Evolutionary conservation across 169 alveolate species (phyloP).

Genomic region (Cryptosporidium baileyi): DNA sequence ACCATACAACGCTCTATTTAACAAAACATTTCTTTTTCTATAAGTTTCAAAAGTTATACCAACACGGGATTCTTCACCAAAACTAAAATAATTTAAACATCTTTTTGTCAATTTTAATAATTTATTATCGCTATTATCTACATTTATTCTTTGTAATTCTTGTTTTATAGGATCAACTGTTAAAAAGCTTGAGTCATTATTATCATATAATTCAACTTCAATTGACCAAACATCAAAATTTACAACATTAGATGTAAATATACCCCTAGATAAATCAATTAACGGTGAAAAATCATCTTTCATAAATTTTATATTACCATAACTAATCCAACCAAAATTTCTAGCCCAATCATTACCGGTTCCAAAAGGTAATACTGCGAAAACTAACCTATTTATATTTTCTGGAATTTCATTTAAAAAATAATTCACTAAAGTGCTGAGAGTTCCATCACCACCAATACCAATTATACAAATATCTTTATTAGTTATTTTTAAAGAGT

Average conservation of each 20-base stretch:
- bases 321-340: conserved; percentile 62
- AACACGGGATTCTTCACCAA: conserved; percentile 63
- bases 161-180: conserved; percentile 31
- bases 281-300: conserved; percentile 53
- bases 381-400: background rate
- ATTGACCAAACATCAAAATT: conserved; percentile 34
- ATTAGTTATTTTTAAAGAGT: conserved; percentile 28
- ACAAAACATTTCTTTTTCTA: conserved; percentile 42
- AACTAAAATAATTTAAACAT: conserved; percentile 59
- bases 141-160: background rate
- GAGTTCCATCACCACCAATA: conserved; percentile 52
- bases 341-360: conserved; percentile 63
- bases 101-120: conserved; percentile 15
- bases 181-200: conserved; percentile 17
- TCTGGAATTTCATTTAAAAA: conserved; percentile 8
- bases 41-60: conserved; percentile 56
- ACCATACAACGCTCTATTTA: conserved; percentile 63
- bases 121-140: background rate
- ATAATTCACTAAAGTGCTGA: conserved; percentile 20
- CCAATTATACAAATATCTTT: conserved; percentile 39
- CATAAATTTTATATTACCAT: conserved; percentile 53
- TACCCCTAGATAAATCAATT: conserved; percentile 41
- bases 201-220: conserved; percentile 23
- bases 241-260: conserved; percentile 27
- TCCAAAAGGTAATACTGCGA: conserved; percentile 54